phyloP scores from a whole-genome alignment of 768 basidiomycete species.

The Amanita pseudoporphyria region DNA sequence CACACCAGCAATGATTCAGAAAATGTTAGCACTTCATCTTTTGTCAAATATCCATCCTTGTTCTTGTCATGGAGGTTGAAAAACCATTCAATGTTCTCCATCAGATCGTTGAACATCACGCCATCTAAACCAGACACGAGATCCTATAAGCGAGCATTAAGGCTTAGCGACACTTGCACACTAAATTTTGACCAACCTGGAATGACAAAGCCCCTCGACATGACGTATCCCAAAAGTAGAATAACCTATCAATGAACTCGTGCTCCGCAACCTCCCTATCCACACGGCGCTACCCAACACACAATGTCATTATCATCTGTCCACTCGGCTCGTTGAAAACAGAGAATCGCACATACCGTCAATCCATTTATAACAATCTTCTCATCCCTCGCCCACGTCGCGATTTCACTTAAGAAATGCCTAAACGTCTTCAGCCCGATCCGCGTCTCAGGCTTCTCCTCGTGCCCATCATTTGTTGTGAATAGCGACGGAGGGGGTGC shows the following conservation, averaged over 20 bases:
- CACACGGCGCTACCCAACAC: slow-evolving; percentile 58
- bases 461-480: slow-evolving; percentile 46
- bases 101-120: slow-evolving; percentile 92
- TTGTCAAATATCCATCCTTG: slow-evolving; percentile 90
- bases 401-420: slow-evolving; percentile 84
- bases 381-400: slow-evolving; percentile 94
- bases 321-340: neutral
- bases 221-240: slow-evolving; percentile 89
- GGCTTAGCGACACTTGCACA: neutral
- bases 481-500: slow-evolving; percentile 44
- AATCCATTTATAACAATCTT: slow-evolving; percentile 89
- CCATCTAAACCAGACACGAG: slow-evolving; percentile 82
- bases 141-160: slow-evolving; percentile 43
- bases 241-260: slow-evolving; percentile 88
- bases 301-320: neutral
- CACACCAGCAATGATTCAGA: slow-evolving; percentile 89
- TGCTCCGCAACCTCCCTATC: slow-evolving; percentile 92
- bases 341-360: slow-evolving; percentile 39
- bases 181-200: slow-evolving; percentile 43
- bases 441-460: slow-evolving; percentile 83
- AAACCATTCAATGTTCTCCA: slow-evolving; percentile 99
- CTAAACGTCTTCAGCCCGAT: slow-evolving; percentile 81
- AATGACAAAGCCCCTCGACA: slow-evolving; percentile 80
- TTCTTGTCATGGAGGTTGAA: slow-evolving; percentile 95
- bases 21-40: slow-evolving; percentile 91